Conservation (phyloP, 306 rosid species). For the Abrus precatorius region DNA sequence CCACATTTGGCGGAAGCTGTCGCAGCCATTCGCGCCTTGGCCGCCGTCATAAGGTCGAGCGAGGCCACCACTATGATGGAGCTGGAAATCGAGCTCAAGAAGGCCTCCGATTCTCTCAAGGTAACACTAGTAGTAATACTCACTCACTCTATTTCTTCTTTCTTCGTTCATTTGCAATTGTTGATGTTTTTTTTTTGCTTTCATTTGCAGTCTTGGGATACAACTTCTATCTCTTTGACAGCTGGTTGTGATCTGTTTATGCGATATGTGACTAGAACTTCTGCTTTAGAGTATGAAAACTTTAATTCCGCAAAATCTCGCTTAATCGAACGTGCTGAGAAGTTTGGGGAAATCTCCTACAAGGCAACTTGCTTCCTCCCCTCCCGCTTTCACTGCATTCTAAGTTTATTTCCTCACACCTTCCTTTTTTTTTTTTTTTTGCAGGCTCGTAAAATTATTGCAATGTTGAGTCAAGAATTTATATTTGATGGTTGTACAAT, state of each 20-base stretch:
- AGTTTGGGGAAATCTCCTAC: conserved; percentile 86
- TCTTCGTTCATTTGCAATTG: neutral
- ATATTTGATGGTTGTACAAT: conserved; percentile 93
- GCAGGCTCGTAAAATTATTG: conserved; percentile 91
- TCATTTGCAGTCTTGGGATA: conserved; percentile 73
- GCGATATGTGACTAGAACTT: conserved; percentile 89
- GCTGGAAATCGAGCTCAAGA: conserved; percentile 86
- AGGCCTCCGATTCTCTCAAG: conserved; percentile 85
- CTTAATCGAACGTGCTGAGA: conserved; percentile 89
- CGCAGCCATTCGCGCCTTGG: conserved; percentile 87
- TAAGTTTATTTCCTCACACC: neutral
- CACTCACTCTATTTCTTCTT: neutral
- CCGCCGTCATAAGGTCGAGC: conserved; percentile 76
- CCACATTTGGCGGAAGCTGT: conserved; percentile 96
- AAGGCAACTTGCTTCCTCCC: conserved; percentile 53
- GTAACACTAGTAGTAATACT: conserved; percentile 34
- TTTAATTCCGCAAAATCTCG: conserved; percentile 86
- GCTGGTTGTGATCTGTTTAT: conserved; percentile 91
- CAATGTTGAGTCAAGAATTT: conserved; percentile 90
- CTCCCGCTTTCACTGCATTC: neutral
- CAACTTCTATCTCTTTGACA: conserved; percentile 88
- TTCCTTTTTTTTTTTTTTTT: conserved; percentile 25
- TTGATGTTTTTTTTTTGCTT: neutral
- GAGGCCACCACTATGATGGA: conserved; percentile 88
- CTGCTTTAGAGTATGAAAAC: conserved; percentile 90